Base-by-base conservation (phyloP, 1,284 basidiomycete species). In the Tilletia setariae region DNA sequence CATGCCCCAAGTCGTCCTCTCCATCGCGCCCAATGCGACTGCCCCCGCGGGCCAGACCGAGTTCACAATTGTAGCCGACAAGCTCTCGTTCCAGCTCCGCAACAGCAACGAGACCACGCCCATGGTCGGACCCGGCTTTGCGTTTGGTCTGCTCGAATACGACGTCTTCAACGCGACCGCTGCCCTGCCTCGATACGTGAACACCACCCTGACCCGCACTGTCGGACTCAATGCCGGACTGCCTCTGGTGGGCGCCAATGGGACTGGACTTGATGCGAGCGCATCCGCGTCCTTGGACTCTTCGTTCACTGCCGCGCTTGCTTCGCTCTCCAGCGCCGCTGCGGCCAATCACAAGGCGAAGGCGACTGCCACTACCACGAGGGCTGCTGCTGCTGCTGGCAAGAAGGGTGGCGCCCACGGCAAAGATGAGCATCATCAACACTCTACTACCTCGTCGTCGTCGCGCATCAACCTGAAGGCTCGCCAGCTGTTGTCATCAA, bases 11-110 rank as follows among this genome's bases (percentile, higher is more conserved):
- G 72, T 79, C 21, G 65, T 73, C 40, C 68, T 79, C 23, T 75
- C 76, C 21, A 75, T 79, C 56, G 76, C 77, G 1, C 28, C 66
- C 28, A 75, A 79, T 51, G 74, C 75, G 16, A 68, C 91, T 3
- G 87, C 90, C 0, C 87, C 89, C 0, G 86, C 88, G 2, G 80
- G 79, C 1, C 82, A 87, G 63, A 94, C 94, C 81, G 87, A 87
- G 32, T 88, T 89, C 15, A 93, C 90, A 0, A 86, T 96, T 86
- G 89, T 89, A 40, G 84, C 82, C 67, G 89, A 90, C 25, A 85
- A 88, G 46, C 70, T 80, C 51, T 70, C 70, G 53, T 74, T 80
- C 51, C 23, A 74, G 59, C 70, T 79, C 43, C 74, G 70, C 61
- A 73, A 76, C 61, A 74, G 73, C 70, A 71, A 74, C 66, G 74